phyloP scores from a whole-genome alignment of 2,329 filamentous ascomycete species.

The Magnaporthiopsis incrustans region DNA sequence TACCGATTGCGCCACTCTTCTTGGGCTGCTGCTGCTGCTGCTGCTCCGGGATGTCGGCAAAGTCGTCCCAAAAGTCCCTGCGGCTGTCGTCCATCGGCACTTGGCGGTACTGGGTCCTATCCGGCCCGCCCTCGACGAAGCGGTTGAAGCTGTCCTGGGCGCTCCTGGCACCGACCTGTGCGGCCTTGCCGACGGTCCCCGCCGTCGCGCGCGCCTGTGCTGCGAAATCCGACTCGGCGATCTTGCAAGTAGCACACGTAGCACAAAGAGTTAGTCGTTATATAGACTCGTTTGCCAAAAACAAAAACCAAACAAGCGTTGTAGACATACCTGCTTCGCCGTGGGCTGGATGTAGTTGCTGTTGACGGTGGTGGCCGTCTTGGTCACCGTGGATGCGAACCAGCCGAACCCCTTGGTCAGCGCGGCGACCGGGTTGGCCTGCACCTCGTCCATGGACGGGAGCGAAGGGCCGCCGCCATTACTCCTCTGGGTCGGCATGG shows the following conservation, averaged over 20 bases:
- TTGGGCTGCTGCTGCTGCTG: slow-evolving; percentile 22
- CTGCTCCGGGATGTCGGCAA: slow-evolving; percentile 62
- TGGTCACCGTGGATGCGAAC: slow-evolving; percentile 81
- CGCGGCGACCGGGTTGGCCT: slow-evolving; percentile 82
- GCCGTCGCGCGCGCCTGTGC: slow-evolving; percentile 55
- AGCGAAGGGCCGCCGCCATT: slow-evolving; percentile 31
- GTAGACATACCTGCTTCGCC: slow-evolving; percentile 63
- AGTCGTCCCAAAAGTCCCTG: slow-evolving; percentile 88
- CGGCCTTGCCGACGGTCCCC: slow-evolving; percentile 57
- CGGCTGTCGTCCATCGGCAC: slow-evolving; percentile 53
- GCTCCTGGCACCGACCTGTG: slow-evolving; percentile 61
- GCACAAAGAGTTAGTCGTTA: not conserved
- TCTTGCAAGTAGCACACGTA: no score
- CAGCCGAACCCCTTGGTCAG: slow-evolving; percentile 90
- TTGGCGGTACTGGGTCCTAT: slow-evolving; percentile 23
- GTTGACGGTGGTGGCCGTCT: slow-evolving; percentile 86
- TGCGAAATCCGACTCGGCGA: slow-evolving; percentile 73
- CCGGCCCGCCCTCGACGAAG: slow-evolving; percentile 67
- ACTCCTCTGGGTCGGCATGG: slow-evolving; percentile 41
- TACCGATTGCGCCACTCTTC: slow-evolving; percentile 48
- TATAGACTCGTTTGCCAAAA: not conserved
- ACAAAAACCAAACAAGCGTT: not conserved
- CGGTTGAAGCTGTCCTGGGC: slow-evolving; percentile 75
- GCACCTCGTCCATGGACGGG: slow-evolving; percentile 76
- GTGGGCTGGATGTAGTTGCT: slow-evolving; percentile 89